Base-by-base conservation (phyloP, 176 grass and related monocot genomes). In the Oryza glaberrima region DNA sequence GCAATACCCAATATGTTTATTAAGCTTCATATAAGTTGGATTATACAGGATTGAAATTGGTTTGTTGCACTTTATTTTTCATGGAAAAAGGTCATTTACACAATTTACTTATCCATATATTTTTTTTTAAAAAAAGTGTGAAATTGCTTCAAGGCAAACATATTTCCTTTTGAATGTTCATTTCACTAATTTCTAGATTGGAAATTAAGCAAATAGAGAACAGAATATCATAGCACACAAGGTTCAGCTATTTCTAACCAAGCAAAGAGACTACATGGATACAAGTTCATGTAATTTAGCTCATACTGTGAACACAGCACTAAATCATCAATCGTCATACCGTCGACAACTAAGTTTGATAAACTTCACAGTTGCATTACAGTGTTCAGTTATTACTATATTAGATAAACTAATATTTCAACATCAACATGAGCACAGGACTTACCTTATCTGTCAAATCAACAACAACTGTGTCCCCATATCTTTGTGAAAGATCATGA, bases 381-480 rank as follows among this genome's bases (percentile, higher is more conserved):
- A 52, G 4, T 46, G 64, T 5, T 45, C 56, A 82, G 74, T 75
- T 75, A 4, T n/a, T 47, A 49, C 47, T 49, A 22, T 30, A 70
- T 61, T 28, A 63, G 34, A 61, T 23, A 35, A 58, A 49, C 52
- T 25, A 73, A 67, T 30, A 63, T 23, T 49, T 20, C 51, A 12
- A 38, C 73, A 73, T 61, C 79, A 63, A 48, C 67, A 58, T 75
- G 75, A 77, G 77, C 41, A 68, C 19, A 78, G 86, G 83, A 78
- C 91, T 96, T 89, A 98, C 93, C 89, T 94, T 94, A 81, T 96
- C 96, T 80, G 96, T 98, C 65, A 96, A 83, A 86, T 98, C 96
- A 85, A 96, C 34, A 46, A 87, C 93, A 61, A 92, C 11, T 38
- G 66, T 85, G 28, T 96, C 89, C 67, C 96, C 93, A 51, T 98